A percentile compares a stretch with the other conserved stretches of the same genome.
Conservation (phyloP, 208 protist species). For the Leishmania major region DNA sequence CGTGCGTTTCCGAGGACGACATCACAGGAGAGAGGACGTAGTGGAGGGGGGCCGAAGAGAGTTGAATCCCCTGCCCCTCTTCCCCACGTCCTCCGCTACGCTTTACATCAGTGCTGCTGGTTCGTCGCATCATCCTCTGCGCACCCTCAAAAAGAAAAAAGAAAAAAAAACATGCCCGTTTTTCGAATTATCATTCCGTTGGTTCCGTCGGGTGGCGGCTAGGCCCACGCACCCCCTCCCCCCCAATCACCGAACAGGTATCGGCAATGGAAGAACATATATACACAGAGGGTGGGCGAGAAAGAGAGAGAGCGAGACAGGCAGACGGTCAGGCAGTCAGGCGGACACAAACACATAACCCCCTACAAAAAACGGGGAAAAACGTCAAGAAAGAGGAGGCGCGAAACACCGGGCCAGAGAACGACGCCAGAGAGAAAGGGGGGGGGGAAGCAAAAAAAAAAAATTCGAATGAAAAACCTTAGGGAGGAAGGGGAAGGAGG, state of each 20-base stretch:
- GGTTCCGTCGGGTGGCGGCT: neutral
- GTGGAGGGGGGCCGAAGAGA: neutral
- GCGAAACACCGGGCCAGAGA: neutral
- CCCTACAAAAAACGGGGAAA: neutral
- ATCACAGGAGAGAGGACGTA: neutral
- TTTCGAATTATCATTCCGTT: too few relatives aligned
- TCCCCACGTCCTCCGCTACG: neutral
- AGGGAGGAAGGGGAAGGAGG: neutral
- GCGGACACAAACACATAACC: neutral
- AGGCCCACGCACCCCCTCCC: neutral
- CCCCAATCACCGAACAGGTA: neutral
- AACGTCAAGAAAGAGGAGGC: neutral
- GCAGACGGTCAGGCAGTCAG: neutral
- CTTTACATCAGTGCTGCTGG: neutral
- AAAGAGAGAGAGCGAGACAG: neutral
- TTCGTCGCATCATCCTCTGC: neutral
- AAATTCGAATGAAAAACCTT: neutral
- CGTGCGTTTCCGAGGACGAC: neutral
- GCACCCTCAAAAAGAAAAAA: neutral
- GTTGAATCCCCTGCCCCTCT: neutral
- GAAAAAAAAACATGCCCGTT: too few relatives aligned
- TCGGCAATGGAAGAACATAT: too few relatives aligned
- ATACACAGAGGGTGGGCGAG: neutral
- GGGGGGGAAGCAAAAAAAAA: neutral
- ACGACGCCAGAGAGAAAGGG: neutral